A percentile compares a stretch with the other conserved stretches of the same genome.
These are phyloP conservation scores for Camillea tinctor DNA, from an alignment of 2,329 filamentous ascomycete species.

Conservation along the genomic window DNA sequence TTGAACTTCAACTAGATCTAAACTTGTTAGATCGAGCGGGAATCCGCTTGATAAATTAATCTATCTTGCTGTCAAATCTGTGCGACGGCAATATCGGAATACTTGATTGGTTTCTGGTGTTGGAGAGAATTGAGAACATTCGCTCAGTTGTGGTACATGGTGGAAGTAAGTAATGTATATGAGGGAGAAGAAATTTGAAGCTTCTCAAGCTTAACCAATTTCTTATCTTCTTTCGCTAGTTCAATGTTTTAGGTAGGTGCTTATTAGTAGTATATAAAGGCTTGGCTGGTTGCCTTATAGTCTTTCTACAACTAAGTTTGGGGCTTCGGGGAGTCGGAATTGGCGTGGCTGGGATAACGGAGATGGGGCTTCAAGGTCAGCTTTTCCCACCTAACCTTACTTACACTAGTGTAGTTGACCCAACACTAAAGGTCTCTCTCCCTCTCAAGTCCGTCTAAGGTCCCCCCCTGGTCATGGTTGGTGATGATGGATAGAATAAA, in stretches of 20 bases:
- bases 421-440: neutral
- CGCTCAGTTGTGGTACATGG: too few species aligned
- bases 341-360: constrained; percentile 11
- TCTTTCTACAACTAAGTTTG: neutral
- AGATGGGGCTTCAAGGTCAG: neutral
- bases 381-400: neutral
- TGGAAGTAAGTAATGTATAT: too few species aligned
- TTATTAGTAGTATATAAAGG: too few species aligned
- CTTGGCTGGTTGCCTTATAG: too few species aligned
- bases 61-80: neutral
- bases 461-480: neutral
- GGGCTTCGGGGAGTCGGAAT: constrained; percentile 5
- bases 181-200: neutral
- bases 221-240: too few species aligned
- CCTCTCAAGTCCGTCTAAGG: neutral
- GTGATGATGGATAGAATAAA: neutral
- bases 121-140: neutral
- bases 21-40: neutral
- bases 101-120: neutral
- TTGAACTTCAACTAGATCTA: too few species aligned
- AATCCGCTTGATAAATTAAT: neutral
- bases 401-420: too few species aligned
- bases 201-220: too few species aligned
- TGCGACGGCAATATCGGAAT: neutral
- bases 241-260: too few species aligned